Evolutionary conservation across 371 early-diverging fungal species (phyloP).

Genomic region (Dichotomocladium elegans): DNA sequence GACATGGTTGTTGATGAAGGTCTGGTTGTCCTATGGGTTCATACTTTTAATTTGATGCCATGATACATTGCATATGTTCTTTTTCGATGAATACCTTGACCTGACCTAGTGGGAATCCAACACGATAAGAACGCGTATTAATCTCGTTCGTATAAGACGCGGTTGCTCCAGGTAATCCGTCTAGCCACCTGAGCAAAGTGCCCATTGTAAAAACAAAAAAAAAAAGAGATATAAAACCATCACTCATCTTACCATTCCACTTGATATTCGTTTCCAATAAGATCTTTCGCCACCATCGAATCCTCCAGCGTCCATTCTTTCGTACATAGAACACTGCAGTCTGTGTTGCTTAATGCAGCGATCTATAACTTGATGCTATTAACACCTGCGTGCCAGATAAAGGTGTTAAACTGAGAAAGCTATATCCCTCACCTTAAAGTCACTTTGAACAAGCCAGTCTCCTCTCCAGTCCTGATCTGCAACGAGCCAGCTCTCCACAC

Average conservation of each 20-base stretch:
- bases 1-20: conserved; percentile 43
- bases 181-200: conserved; percentile 28
- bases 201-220: background rate
- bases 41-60: background rate
- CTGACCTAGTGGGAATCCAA: conserved; percentile 47
- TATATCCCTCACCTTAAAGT: conserved; percentile 34
- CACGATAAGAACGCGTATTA: conserved; percentile 35
- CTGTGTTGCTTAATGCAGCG: conserved; percentile 24
- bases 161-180: conserved; percentile 41
- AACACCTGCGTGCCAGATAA: background rate
- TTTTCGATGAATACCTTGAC: conserved; percentile 13
- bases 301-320: conserved; percentile 29
- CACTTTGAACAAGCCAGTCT: conserved; percentile 35
- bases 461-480: conserved; percentile 38
- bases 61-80: background rate
- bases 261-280: conserved; percentile 37
- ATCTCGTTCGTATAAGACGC: conserved; percentile 48
- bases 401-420: background rate
- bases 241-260: conserved; percentile 39
- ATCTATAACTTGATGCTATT: conserved; percentile 13
- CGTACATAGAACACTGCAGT: conserved; percentile 39
- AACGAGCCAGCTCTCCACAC: conserved; percentile 16
- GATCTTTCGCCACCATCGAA: conserved; percentile 26
- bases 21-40: conserved; percentile 15
- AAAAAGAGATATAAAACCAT: too few relatives aligned